A percentile compares a stretch with the other conserved stretches of the same genome.
Conservation (phyloP, 805 yeast species). For the Wickerhamomyces rabaulensis region DNA sequence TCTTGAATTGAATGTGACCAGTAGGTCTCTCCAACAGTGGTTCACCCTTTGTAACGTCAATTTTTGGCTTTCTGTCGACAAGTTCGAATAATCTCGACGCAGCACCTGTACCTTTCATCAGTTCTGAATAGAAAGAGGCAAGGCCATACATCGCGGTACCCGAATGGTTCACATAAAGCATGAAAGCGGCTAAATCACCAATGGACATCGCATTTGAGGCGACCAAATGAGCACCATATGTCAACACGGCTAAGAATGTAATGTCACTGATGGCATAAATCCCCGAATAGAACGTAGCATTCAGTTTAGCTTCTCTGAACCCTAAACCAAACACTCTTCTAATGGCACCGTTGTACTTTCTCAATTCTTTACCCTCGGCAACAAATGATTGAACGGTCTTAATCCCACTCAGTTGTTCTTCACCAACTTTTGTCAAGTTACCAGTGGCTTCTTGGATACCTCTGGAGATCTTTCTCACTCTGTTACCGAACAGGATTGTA, state of each 20-base stretch:
- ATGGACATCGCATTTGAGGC: constrained; percentile 67
- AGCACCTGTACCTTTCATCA: constrained; percentile 98
- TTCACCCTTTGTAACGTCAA: constrained; percentile 59
- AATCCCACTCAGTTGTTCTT: constrained; percentile 84
- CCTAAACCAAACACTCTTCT: constrained; percentile 62
- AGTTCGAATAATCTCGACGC: constrained; percentile 89
- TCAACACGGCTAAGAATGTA: constrained; percentile 67
- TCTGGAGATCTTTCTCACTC: constrained; percentile 70
- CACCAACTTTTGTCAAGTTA: constrained; percentile 80
- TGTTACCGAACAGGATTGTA: constrained; percentile 77
- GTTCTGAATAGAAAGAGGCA: constrained; percentile 89
- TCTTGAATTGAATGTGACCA: constrained; percentile 50
- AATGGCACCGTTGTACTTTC: constrained; percentile 69
- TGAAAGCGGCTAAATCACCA: constrained; percentile 90
- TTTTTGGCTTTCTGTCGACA: constrained; percentile 68
- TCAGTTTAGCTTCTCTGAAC: constrained; percentile 70
- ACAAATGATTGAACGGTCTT: constrained; percentile 90
- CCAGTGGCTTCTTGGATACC: constrained; percentile 85
- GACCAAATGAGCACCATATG: constrained; percentile 81
- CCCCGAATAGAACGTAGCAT: constrained; percentile 72
- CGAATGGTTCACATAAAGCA: constrained; percentile 93
- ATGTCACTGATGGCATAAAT: constrained; percentile 85
- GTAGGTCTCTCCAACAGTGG: constrained; percentile 34
- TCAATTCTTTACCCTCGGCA: constrained; percentile 77
- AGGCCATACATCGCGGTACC: constrained; percentile 87